Conservation (phyloP, 1,139 yeast genomes). For the Yamadazyma mexicana region DNA sequence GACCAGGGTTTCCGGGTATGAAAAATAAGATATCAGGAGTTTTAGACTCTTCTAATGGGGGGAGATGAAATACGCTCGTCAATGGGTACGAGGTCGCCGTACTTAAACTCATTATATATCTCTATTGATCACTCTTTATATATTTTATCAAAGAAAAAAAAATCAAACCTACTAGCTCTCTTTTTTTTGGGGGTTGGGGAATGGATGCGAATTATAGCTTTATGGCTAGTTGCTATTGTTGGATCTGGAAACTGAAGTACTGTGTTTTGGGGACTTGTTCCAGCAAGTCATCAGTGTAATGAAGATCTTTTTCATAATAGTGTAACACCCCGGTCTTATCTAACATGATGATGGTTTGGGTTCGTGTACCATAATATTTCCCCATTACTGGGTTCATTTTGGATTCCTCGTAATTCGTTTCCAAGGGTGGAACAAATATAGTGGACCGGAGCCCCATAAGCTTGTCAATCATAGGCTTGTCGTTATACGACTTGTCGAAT, state of each 20-base stretch:
- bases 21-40: slow-evolving; percentile 39
- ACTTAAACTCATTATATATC: slow-evolving; percentile 11
- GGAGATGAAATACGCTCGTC: slow-evolving; percentile 29
- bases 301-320: slow-evolving; percentile 41
- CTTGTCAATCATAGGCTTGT: slow-evolving; percentile 26
- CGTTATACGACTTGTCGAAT: slow-evolving; percentile 28
- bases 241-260: slow-evolving; percentile 6
- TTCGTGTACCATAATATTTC: slow-evolving; percentile 79
- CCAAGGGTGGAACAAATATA: slow-evolving; percentile 70
- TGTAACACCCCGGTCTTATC: slow-evolving; percentile 45
- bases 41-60: slow-evolving; percentile 11
- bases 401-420: slow-evolving; percentile 15
- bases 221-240: slow-evolving; percentile 12
- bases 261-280: background rate
- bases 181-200: too few species aligned
- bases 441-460: slow-evolving; percentile 53
- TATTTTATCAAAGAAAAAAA: background rate
- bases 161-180: too few species aligned
- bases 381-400: slow-evolving; percentile 31
- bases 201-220: slow-evolving; percentile 2
- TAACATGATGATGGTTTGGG: slow-evolving; percentile 77
- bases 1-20: slow-evolving; percentile 71
- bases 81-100: slow-evolving; percentile 22
- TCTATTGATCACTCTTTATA: background rate
- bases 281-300: slow-evolving; percentile 22